Conservation (phyloP, 2,329 filamentous ascomycete species). For the Pseudocercospora macadamiae region DNA sequence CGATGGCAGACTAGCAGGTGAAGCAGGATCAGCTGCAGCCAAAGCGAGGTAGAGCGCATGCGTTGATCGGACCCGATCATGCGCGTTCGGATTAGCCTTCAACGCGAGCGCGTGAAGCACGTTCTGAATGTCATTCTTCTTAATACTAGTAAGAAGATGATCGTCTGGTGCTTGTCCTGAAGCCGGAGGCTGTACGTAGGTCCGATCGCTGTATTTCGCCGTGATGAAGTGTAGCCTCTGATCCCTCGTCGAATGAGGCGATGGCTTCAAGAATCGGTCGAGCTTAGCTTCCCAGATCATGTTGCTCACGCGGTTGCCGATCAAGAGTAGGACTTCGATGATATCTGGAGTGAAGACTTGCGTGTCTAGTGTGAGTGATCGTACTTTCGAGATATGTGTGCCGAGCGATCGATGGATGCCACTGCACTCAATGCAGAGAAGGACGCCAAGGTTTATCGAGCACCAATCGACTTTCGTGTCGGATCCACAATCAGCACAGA, state of each 20-base stretch:
- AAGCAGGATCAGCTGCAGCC: constrained; percentile 86
- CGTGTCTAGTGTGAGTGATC: constrained; percentile 92
- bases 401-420: constrained; percentile 95
- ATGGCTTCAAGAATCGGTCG: constrained; percentile 73
- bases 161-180: constrained; percentile 78
- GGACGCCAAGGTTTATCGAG: constrained; percentile 94
- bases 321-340: constrained; percentile 85
- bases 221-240: constrained; percentile 95
- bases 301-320: constrained; percentile 94
- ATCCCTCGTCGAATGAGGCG: constrained; percentile 78
- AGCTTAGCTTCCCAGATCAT: constrained; percentile 93
- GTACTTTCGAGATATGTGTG: constrained; percentile 96
- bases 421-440: constrained; percentile 96
- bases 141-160: constrained; percentile 86
- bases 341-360: constrained; percentile 97
- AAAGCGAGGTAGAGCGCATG: constrained; percentile 90
- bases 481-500: constrained; percentile 93
- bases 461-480: constrained; percentile 97
- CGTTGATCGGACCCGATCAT: constrained; percentile 83
- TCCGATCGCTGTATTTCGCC: constrained; percentile 84
- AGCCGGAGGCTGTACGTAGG: constrained; percentile 72
- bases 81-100: constrained; percentile 80
- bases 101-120: constrained; percentile 89
- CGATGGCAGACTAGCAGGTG: constrained; percentile 57
- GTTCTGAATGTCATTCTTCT: constrained; percentile 92